These are phyloP conservation scores for Amphibolis antarctica DNA, from an alignment of 106 monocot genomes.

Conservation along the genomic window DNA sequence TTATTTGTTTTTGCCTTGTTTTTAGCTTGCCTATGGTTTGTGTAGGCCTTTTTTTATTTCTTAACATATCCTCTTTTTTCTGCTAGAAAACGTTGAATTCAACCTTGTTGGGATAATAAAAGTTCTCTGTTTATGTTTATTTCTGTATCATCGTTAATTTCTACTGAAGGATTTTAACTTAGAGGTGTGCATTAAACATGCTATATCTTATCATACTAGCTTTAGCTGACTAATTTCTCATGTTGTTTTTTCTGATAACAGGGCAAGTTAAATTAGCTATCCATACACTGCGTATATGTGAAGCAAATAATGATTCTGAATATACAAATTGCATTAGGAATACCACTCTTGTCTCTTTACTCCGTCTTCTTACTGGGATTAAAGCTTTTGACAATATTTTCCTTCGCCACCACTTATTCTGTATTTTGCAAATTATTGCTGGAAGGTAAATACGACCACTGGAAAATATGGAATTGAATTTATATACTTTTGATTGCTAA, in stretches of 20 bases:
- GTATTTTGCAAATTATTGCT: conserved; percentile 86
- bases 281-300: conserved; percentile 74
- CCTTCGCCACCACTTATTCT: conserved; percentile 78
- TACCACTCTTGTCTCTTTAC: conserved; percentile 46
- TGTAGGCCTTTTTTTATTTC: too few species aligned
- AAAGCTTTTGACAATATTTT: conserved; percentile 80
- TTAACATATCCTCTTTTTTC: too few species aligned
- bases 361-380: conserved; percentile 49
- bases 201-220: too few species aligned
- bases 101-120: too few species aligned
- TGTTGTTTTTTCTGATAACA: conserved; percentile 11
- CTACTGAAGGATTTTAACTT: too few species aligned
- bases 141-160: too few species aligned
- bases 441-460: conserved; percentile 44
- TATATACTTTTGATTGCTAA: not conserved
- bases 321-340: conserved; percentile 15
- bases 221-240: too few species aligned
- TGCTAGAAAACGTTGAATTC: too few species aligned
- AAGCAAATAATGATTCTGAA: conserved; percentile 39
- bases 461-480: not conserved
- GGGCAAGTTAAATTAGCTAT: conserved; percentile 71
- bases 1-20: too few species aligned
- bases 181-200: too few species aligned
- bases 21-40: too few species aligned
- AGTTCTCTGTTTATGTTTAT: too few species aligned